These are phyloP conservation scores for Saitozyma sp. DNA, from an alignment of 768 basidiomycete genomes.

Conservation along the genomic window DNA sequence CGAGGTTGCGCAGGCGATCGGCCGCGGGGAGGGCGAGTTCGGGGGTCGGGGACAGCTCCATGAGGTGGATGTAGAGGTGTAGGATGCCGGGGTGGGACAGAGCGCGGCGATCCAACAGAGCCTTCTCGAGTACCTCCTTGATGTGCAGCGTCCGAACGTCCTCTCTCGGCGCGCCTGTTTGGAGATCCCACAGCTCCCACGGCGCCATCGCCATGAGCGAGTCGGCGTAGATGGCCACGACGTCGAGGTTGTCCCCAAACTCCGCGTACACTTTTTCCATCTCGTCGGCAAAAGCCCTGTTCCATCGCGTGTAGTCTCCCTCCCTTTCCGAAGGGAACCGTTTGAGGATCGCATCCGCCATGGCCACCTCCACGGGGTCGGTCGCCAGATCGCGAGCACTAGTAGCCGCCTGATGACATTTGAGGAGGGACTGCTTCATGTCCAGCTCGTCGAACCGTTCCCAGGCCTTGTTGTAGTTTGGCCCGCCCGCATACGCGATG, in stretches of 20 bases:
- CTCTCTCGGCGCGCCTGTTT: constrained; percentile 29
- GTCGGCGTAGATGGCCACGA: constrained; percentile 41
- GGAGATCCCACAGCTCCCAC: constrained; percentile 42
- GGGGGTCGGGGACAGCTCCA: constrained; percentile 37
- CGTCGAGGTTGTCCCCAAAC: constrained; percentile 29
- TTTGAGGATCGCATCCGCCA: too few relatives aligned
- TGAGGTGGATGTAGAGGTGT: constrained; percentile 45
- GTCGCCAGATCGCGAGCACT: too few relatives aligned
- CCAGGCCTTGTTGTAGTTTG: constrained; percentile 47
- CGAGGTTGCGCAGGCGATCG: constrained; percentile 25
- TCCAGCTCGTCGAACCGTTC: too few relatives aligned
- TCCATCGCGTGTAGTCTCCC: too few relatives aligned
- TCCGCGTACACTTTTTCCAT: too few relatives aligned
- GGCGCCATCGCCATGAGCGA: constrained; percentile 38
- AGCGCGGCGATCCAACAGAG: constrained; percentile 7
- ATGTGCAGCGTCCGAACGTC: constrained; percentile 23
- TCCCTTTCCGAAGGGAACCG: too few relatives aligned
- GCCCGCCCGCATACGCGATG: constrained; percentile 35
- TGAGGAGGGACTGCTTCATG: too few relatives aligned
- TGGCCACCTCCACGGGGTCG: too few relatives aligned
- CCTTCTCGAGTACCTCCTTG: constrained; percentile 29
- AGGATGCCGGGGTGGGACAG: constrained; percentile 35
- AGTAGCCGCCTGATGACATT: too few relatives aligned
- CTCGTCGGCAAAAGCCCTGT: too few relatives aligned
- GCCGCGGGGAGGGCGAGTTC: constrained; percentile 34